Percentiles rank a stretch among this genome's conserved stretches.
These are phyloP conservation scores for Cryphonectria nitschkei DNA, from an alignment of 2,329 filamentous ascomycete species.

Conservation along the genomic window DNA sequence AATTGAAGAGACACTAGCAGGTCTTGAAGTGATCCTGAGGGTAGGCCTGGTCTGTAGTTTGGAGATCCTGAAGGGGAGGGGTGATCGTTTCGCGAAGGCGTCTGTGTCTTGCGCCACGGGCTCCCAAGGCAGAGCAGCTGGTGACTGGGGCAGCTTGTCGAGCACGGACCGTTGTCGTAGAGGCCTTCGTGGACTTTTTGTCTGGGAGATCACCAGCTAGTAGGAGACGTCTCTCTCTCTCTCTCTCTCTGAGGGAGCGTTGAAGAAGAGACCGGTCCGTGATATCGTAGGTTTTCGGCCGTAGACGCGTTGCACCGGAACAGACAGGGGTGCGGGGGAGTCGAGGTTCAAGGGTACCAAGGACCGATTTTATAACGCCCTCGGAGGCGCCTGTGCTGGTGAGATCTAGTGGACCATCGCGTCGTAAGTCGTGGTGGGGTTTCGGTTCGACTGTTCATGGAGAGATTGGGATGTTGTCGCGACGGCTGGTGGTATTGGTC, in stretches of 20 bases:
- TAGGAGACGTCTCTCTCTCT: neutral
- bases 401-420: neutral
- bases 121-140: neutral
- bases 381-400: constrained; percentile 6
- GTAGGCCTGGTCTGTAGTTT: neutral
- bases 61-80: neutral
- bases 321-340: constrained; percentile 13
- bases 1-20: neutral
- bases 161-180: neutral
- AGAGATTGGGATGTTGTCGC: neutral
- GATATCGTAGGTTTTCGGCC: constrained; percentile 17
- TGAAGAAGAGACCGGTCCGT: neutral
- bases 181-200: neutral
- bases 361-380: constrained; percentile 1
- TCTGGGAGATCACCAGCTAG: constrained; percentile 6
- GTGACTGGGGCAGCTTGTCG: neutral
- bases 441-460: neutral
- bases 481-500: neutral
- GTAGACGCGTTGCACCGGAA: constrained; percentile 23
- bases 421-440: neutral
- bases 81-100: neutral
- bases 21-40: neutral
- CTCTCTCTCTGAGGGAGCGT: neutral
- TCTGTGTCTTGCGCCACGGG: neutral
- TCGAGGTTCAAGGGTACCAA: constrained; percentile 7